phyloP scores from a whole-genome alignment of 2,329 filamentous ascomycete genomes.

The Talaromyces sp. region DNA sequence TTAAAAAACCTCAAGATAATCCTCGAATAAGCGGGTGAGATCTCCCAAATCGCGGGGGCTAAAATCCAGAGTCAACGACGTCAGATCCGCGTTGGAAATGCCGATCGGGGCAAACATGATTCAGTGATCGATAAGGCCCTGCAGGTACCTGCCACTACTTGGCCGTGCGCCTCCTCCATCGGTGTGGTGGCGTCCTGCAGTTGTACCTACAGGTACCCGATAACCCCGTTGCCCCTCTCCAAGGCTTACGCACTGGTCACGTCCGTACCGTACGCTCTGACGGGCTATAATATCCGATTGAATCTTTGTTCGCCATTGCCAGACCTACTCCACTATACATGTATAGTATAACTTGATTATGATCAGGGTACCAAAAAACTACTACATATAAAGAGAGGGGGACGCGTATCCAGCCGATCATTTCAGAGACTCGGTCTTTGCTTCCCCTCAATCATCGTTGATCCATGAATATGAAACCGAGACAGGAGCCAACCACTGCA shows the following conservation, averaged over 20 bases:
- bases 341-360: no score
- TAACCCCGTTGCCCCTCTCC: slow-evolving; percentile 6
- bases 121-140: slow-evolving; percentile 18
- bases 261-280: not conserved
- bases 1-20: no score
- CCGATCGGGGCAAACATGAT: slow-evolving; percentile 22
- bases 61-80: slow-evolving; percentile 24
- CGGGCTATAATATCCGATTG: not conserved
- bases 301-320: not conserved
- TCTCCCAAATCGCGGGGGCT: not conserved
- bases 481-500: not conserved
- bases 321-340: no score
- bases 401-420: not conserved
- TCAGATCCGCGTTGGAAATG: slow-evolving; percentile 9
- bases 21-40: no score
- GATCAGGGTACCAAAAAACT: no score
- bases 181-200: slow-evolving; percentile 22
- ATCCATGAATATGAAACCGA: not conserved
- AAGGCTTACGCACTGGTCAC: not conserved
- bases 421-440: not conserved
- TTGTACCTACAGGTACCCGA: slow-evolving; percentile 29
- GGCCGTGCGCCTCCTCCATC: slow-evolving; percentile 13
- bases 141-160: slow-evolving; percentile 30
- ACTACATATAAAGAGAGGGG: not conserved
- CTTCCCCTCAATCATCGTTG: not conserved